Conservation (phyloP, 352 stramenopile species). For the Phytophthora europaea region DNA sequence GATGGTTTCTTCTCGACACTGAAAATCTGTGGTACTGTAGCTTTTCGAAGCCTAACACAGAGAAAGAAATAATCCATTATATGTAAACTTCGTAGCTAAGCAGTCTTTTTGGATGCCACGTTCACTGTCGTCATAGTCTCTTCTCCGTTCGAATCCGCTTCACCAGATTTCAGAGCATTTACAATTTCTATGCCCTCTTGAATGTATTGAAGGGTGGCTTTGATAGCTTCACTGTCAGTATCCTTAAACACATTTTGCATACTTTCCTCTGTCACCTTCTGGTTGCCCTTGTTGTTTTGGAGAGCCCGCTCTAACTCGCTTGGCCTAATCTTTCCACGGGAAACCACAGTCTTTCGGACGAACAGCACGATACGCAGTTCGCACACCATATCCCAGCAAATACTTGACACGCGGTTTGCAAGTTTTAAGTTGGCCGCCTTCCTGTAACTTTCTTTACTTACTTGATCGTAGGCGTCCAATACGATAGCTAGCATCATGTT, state of each 20-base stretch:
- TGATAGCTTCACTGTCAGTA: not conserved
- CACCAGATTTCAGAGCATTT: conserved; percentile 11
- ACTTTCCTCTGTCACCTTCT: not conserved
- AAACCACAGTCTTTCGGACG: conserved; percentile 12
- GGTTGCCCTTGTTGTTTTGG: not conserved
- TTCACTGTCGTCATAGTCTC: not conserved
- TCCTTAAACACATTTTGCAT: conserved; percentile 7
- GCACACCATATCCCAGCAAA: conserved; percentile 30
- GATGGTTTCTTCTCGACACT: too few relatives aligned
- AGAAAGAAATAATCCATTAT: too few relatives aligned
- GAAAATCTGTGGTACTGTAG: too few relatives aligned
- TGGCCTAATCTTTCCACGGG: conserved; percentile 27
- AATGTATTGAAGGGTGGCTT: conserved; percentile 28
- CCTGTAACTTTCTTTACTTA: conserved; percentile 47
- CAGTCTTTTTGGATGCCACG: not conserved
- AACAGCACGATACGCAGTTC: conserved; percentile 6
- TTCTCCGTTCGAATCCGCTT: not conserved
- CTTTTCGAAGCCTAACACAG: too few relatives aligned
- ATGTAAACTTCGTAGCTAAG: not conserved
- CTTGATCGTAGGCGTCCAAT: conserved; percentile 62
- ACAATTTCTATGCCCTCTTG: conserved; percentile 20
- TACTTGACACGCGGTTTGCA: conserved; percentile 28
- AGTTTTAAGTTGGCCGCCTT: conserved; percentile 30
- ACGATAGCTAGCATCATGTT: conserved; percentile 86
- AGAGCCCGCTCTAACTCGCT: conserved; percentile 6